A percentile compares a stretch with the other conserved stretches of the same genome.
Conservation (phyloP, 2,329 filamentous ascomycete genomes). For the Stemphylium vesicarium region DNA sequence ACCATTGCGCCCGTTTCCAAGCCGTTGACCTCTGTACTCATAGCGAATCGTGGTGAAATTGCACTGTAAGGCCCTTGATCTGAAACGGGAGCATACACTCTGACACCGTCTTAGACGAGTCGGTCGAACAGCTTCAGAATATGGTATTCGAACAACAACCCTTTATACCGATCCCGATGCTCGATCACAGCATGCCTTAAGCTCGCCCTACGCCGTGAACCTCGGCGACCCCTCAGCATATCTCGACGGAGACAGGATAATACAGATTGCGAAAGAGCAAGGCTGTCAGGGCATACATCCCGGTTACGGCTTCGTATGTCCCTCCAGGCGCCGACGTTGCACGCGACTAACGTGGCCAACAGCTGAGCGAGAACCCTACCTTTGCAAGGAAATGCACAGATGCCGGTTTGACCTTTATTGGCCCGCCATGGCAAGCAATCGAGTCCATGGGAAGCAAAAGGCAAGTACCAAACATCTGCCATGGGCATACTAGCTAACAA, state of each 20-base stretch:
- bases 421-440: slow-evolving; percentile 79
- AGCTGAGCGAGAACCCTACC: slow-evolving; percentile 85
- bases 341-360: slow-evolving; percentile 16
- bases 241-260: slow-evolving; percentile 91
- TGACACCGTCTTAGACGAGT: slow-evolving; percentile 67
- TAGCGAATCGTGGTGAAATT: slow-evolving; percentile 97
- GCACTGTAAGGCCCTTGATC: slow-evolving; percentile 64
- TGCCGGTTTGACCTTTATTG: slow-evolving; percentile 92
- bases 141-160: slow-evolving; percentile 92
- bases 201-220: slow-evolving; percentile 82
- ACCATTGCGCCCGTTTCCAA: slow-evolving; percentile 40
- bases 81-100: neutral
- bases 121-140: slow-evolving; percentile 81
- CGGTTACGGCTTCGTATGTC: slow-evolving; percentile 80
- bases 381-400: slow-evolving; percentile 90
- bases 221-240: slow-evolving; percentile 85
- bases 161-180: slow-evolving; percentile 94
- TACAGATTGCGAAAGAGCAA: slow-evolving; percentile 82
- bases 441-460: slow-evolving; percentile 92
- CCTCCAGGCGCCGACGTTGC: neutral
- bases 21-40: slow-evolving; percentile 78
- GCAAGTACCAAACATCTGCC: slow-evolving; percentile 37
- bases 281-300: slow-evolving; percentile 93
- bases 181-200: slow-evolving; percentile 83
- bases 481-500: slow-evolving; percentile 11